phyloP scores from a whole-genome alignment of 768 basidiomycete genomes.

The Pseudohyphozyma bogoriensis region DNA sequence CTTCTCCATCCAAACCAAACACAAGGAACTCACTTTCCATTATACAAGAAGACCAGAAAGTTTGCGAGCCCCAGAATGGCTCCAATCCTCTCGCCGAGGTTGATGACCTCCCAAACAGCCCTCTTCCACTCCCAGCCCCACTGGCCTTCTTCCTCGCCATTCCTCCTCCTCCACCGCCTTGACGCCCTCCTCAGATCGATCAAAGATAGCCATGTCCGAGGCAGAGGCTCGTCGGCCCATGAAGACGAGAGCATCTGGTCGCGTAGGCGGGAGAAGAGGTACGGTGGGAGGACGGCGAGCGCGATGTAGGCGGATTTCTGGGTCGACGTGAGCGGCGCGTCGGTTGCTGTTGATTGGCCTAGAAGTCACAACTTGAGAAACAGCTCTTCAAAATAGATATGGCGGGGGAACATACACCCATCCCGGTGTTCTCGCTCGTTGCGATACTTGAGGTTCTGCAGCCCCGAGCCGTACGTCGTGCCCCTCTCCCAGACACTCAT shows the following conservation, averaged over 20 bases:
- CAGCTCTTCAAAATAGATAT: background rate
- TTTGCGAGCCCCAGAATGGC: slow-evolving; percentile 46
- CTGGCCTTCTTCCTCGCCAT: slow-evolving; percentile 16
- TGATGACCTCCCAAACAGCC: slow-evolving; percentile 25
- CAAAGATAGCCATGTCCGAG: slow-evolving; percentile 13
- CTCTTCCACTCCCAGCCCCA: slow-evolving; percentile 28
- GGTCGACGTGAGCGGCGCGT: background rate
- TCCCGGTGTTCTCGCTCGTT: slow-evolving; percentile 9
- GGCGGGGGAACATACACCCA: background rate
- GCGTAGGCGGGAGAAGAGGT: slow-evolving; percentile 17
- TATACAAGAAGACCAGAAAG: slow-evolving; percentile 72
- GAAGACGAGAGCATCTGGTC: slow-evolving; percentile 27
- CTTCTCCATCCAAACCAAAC: background rate
- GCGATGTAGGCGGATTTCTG: slow-evolving; percentile 22
- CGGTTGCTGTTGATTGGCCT: slow-evolving; percentile 26
- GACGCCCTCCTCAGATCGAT: slow-evolving; percentile 12
- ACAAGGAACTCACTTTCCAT: slow-evolving; percentile 60
- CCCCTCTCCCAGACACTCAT: slow-evolving; percentile 71
- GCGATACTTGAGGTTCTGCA: slow-evolving; percentile 64
- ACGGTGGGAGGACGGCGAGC: slow-evolving; percentile 24
- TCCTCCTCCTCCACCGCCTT: background rate
- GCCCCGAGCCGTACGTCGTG: slow-evolving; percentile 69
- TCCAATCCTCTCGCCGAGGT: slow-evolving; percentile 20
- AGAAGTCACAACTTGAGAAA: background rate
- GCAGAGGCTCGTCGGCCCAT: slow-evolving; percentile 31